Evolutionary conservation across 257 asterid species (phyloP), one percentile per base, ranked within the genome.

Genomic region (Hygrophila difformis): DNA sequence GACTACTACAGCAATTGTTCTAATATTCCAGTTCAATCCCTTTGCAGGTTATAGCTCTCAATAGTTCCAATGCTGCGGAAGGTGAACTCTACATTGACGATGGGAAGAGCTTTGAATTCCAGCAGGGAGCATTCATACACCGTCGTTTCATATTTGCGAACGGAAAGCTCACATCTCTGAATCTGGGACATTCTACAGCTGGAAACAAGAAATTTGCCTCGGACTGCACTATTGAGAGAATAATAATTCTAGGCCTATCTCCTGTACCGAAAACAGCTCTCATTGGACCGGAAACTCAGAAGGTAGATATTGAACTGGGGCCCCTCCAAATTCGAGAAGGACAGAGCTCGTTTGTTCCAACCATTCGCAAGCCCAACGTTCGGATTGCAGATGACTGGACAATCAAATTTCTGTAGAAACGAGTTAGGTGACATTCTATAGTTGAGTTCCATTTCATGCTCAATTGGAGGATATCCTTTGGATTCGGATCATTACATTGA

Each of bases 31-130:
- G 43, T 5, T 18, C 22, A 29, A 8, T 57, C 31, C 56, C 75
- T n/a, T n/a, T n/a, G n/a, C n/a, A 89, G 98, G 98, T 89, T 14
- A 68, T 89, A 36, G 84, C 98, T 23, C 81, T 89, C 13, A 82
- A 89, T 47, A 73, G 86, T 53, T 79, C 98, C 55, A 76, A 65
- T 59, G 85, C 73, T 44, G 96, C 98, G 31, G 96, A 75, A 69
- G 98, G 98, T 8, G 93, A 82, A 73, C 78, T 89, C 44, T 89
- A 89, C 18, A 47, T 82, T 4, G 98, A 89, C 19, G 96, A 85
- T 26, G 98, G 94, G 53, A 89, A 74, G 77, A 89, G 96, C 88
- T 89, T 82, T 36, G 77, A 77, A 44, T 87, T 82, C 71, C 71
- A 59, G 64, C 49, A 63, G 28, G 93, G 93, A 18, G 79, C 82